These are phyloP conservation scores for Papiliotrema laurentii DNA, from an alignment of 1,284 basidiomycete species.

Conservation along the genomic window DNA sequence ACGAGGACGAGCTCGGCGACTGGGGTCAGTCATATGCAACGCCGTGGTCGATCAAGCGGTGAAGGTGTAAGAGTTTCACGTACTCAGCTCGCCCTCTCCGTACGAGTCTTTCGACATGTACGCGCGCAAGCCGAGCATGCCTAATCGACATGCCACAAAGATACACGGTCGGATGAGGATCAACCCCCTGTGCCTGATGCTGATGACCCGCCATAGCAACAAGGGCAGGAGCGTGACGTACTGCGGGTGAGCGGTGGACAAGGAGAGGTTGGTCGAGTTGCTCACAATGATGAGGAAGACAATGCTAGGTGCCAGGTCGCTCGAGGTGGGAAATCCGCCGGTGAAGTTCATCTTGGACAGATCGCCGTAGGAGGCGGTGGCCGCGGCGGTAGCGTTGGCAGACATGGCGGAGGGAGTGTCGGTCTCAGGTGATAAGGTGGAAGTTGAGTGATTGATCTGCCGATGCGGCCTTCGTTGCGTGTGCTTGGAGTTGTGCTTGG, in stretches of 20 bases:
- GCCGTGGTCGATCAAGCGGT: background rate
- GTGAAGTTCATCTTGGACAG: slow-evolving; percentile 13
- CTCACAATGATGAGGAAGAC: slow-evolving; percentile 16
- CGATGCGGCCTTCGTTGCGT: too few species aligned
- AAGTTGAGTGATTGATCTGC: too few species aligned
- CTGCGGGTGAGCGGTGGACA: too few species aligned
- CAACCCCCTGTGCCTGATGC: slow-evolving; percentile 1
- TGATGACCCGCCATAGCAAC: background rate
- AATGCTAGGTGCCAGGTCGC: slow-evolving; percentile 17
- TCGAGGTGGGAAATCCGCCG: slow-evolving; percentile 10
- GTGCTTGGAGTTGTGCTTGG: too few species aligned
- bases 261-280: too few species aligned
- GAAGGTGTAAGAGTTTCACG: background rate
- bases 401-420: too few species aligned
- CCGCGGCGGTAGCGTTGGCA: background rate
- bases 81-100: slow-evolving; percentile 7
- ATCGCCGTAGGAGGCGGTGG: background rate
- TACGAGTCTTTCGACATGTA: slow-evolving; percentile 12
- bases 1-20: slow-evolving; percentile 19
- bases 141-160: slow-evolving; percentile 12
- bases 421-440: too few species aligned
- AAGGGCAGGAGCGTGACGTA: background rate
- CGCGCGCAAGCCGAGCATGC: slow-evolving; percentile 8
- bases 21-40: too few species aligned
- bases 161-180: slow-evolving; percentile 13